Evolutionary conservation across 345 rosid species (phyloP).

Genomic region (Rhizophora mangle): DNA sequence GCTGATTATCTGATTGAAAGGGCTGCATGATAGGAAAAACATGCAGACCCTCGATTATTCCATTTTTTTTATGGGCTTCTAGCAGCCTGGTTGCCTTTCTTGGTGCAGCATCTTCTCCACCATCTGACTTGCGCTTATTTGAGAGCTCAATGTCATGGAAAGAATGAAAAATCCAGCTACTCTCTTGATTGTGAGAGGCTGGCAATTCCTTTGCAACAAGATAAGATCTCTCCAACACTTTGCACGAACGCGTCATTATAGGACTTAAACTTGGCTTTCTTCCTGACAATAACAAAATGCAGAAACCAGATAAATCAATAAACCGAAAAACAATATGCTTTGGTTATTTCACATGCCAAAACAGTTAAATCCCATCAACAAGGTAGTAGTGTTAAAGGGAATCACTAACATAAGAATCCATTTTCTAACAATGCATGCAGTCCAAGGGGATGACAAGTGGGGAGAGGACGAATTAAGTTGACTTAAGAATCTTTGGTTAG

Average conservation of each 20-base stretch:
- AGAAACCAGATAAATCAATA: slow-evolving; percentile 1
- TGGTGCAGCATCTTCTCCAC: slow-evolving; percentile 14
- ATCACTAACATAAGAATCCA: too few relatives aligned
- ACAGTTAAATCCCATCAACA: neutral
- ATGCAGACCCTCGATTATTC: slow-evolving; percentile 3
- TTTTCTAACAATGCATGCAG: too few relatives aligned
- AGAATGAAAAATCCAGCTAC: slow-evolving; percentile 42
- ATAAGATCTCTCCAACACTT: slow-evolving; percentile 56
- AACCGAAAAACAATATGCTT: neutral
- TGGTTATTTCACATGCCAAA: neutral
- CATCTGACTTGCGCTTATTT: slow-evolving; percentile 33
- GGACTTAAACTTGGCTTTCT: neutral
- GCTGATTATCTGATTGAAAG: neutral
- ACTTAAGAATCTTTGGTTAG: too few relatives aligned
- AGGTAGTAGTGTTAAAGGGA: too few relatives aligned
- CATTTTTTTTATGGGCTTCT: slow-evolving; percentile 8
- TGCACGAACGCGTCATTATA: neutral
- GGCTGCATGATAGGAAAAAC: slow-evolving; percentile 4
- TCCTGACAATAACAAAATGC: neutral
- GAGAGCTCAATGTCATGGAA: slow-evolving; percentile 36
- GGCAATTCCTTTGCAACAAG: slow-evolving; percentile 45
- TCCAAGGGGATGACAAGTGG: too few relatives aligned
- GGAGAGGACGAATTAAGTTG: too few relatives aligned
- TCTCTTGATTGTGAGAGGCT: slow-evolving; percentile 42
- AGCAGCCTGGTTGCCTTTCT: slow-evolving; percentile 31